phyloP scores from a whole-genome alignment of 2,329 filamentous ascomycete species.

The Escovopsis weberi region DNA sequence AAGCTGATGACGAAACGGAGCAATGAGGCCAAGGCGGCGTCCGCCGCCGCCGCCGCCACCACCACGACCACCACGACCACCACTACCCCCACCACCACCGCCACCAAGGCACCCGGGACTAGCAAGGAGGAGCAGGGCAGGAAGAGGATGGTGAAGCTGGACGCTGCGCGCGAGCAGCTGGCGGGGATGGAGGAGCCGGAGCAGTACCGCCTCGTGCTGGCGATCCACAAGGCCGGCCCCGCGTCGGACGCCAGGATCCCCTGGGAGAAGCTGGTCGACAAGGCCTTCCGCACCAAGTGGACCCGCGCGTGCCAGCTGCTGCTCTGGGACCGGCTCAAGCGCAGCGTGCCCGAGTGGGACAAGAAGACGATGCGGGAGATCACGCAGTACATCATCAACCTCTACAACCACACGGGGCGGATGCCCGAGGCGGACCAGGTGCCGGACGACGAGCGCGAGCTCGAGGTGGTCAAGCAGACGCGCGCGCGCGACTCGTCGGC shows the following conservation, averaged over 20 bases:
- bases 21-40: slow-evolving; percentile 9
- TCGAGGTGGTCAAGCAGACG: slow-evolving; percentile 14
- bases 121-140: background rate
- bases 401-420: slow-evolving; percentile 19
- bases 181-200: slow-evolving; percentile 28
- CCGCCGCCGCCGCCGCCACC: too few species aligned
- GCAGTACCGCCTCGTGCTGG: slow-evolving; percentile 28
- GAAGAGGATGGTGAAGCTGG: slow-evolving; percentile 19
- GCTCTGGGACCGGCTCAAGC: slow-evolving; percentile 25
- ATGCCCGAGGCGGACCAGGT: slow-evolving; percentile 20
- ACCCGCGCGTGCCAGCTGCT: slow-evolving; percentile 22
- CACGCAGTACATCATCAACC: slow-evolving; percentile 20
- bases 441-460: slow-evolving; percentile 18
- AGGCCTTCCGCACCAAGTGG: slow-evolving; percentile 25
- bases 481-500: slow-evolving; percentile 3
- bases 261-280: slow-evolving; percentile 31
- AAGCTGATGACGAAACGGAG: slow-evolving; percentile 27
- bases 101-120: too few species aligned
- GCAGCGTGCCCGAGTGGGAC: slow-evolving; percentile 18
- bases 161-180: slow-evolving; percentile 28
- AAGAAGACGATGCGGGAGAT: slow-evolving; percentile 19
- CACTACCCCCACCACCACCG: too few species aligned
- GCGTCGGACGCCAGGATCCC: slow-evolving; percentile 31
- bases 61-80: too few species aligned
- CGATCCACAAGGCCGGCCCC: slow-evolving; percentile 27